A percentile compares a stretch with the other conserved stretches of the same genome.
These are phyloP conservation scores for Artemisia tridentata DNA, from an alignment of 129 eudicot species.

Conservation along the genomic window DNA sequence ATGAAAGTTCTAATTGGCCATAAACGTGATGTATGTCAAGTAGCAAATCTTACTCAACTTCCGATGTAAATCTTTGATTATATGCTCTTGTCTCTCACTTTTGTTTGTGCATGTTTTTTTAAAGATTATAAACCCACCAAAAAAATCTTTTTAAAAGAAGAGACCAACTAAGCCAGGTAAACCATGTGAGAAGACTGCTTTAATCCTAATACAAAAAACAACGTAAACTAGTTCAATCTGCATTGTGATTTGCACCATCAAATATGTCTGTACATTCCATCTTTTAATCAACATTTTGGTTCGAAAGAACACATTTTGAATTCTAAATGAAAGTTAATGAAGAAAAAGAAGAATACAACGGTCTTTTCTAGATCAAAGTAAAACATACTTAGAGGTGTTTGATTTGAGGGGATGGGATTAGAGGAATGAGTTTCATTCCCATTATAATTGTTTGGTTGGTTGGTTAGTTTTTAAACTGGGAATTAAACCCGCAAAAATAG, in stretches of 20 bases:
- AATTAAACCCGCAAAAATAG: no score
- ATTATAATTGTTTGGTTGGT: no score
- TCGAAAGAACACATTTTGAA: slow-evolving; percentile 4
- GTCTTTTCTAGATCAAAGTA: no score
- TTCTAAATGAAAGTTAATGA: no score
- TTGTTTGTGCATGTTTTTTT: slow-evolving; percentile 11
- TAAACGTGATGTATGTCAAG: slow-evolving; percentile 29
- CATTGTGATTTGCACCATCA: slow-evolving; percentile 16
- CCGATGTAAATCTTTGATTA: slow-evolving; percentile 41
- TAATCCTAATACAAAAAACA: slow-evolving; percentile 1
- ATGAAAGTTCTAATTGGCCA: slow-evolving; percentile 37
- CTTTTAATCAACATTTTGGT: background rate
- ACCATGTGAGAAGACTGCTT: slow-evolving; percentile 37
- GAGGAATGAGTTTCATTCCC: no score
- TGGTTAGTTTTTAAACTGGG: no score
- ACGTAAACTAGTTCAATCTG: slow-evolving; percentile 2
- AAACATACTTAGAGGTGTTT: no score
- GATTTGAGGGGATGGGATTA: no score
- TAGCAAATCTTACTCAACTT: slow-evolving; percentile 32
- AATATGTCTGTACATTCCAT: slow-evolving; percentile 6
- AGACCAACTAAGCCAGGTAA: slow-evolving; percentile 34
- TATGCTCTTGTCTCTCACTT: slow-evolving; percentile 41
- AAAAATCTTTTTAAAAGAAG: slow-evolving; percentile 34
- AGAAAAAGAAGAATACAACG: no score
- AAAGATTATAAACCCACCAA: slow-evolving; percentile 29